A percentile compares a stretch with the other conserved stretches of the same genome.
phyloP scores from a whole-genome alignment of 306 rosid species.

The Quercus suber region DNA sequence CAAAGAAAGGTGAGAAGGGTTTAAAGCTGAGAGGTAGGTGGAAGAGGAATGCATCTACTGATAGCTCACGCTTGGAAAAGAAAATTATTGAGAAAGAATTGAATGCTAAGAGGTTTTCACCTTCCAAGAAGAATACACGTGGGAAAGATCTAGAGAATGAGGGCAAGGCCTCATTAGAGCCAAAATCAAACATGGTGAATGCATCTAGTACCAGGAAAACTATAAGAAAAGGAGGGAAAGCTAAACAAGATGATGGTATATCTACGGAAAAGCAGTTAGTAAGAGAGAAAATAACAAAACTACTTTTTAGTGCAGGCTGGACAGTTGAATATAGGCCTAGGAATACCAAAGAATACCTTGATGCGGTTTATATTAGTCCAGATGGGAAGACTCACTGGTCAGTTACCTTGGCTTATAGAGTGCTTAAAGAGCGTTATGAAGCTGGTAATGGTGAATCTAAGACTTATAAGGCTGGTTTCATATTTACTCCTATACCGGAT shows the following conservation, averaged over 20 bases:
- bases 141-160: constrained; percentile 32
- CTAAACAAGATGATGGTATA: constrained; percentile 15
- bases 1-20: constrained; percentile 11
- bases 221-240: background rate
- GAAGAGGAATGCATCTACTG: constrained; percentile 19
- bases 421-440: constrained; percentile 61
- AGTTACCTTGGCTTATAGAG: constrained; percentile 78
- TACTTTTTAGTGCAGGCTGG: constrained; percentile 82
- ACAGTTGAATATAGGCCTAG: constrained; percentile 76
- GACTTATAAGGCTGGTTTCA: constrained; percentile 54
- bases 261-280: constrained; percentile 43
- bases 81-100: constrained; percentile 26
- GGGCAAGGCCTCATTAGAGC: constrained; percentile 21
- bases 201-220: constrained; percentile 7
- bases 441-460: constrained; percentile 54
- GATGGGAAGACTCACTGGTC: constrained; percentile 90
- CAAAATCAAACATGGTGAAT: constrained; percentile 18
- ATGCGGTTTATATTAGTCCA: constrained; percentile 83
- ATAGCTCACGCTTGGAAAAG: constrained; percentile 21
- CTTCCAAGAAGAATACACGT: constrained; percentile 19
- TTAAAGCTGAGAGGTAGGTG: constrained; percentile 24
- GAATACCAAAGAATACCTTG: constrained; percentile 46
- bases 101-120: constrained; percentile 22
- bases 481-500: constrained; percentile 66
- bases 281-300: constrained; percentile 61